phyloP scores from a whole-genome alignment of 2,329 filamentous ascomycete genomes.

The Penicillium sp. region DNA sequence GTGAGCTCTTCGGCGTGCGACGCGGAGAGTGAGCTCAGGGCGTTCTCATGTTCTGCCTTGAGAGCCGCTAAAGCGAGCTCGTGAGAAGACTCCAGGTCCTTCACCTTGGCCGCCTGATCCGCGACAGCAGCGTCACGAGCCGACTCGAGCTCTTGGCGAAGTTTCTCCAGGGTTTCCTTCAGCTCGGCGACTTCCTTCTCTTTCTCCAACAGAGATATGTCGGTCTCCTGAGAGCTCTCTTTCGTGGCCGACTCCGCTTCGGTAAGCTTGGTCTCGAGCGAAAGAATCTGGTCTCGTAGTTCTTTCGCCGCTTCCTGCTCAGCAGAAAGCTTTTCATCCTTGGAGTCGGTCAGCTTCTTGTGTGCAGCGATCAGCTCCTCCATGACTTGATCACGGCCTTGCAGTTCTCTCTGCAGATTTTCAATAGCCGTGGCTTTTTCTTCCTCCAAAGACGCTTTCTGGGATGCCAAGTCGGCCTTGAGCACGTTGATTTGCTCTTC shows the following conservation, averaged over 20 bases:
- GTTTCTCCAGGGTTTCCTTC: slow-evolving; percentile 27
- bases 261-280: slow-evolving; percentile 32
- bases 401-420: slow-evolving; percentile 28
- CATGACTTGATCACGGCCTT: slow-evolving; percentile 33
- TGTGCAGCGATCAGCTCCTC: slow-evolving; percentile 37
- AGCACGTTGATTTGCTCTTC: slow-evolving; percentile 26
- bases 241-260: slow-evolving; percentile 26
- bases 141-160: slow-evolving; percentile 31
- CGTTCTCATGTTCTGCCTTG: slow-evolving; percentile 26
- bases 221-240: slow-evolving; percentile 20
- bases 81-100: slow-evolving; percentile 26
- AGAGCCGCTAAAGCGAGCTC: slow-evolving; percentile 25
- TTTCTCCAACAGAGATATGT: slow-evolving; percentile 30
- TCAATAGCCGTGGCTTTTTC: slow-evolving; percentile 30
- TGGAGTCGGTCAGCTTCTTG: slow-evolving; percentile 29
- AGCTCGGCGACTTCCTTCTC: slow-evolving; percentile 32
- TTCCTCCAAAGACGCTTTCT: slow-evolving; percentile 25
- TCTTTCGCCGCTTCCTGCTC: slow-evolving; percentile 30
- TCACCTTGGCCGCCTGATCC: slow-evolving; percentile 20
- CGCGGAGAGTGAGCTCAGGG: slow-evolving; percentile 21
- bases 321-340: slow-evolving; percentile 31
- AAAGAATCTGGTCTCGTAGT: slow-evolving; percentile 32
- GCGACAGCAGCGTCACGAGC: slow-evolving; percentile 17
- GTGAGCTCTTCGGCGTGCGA: slow-evolving; percentile 32
- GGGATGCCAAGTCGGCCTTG: slow-evolving; percentile 28